Conservation (phyloP, 768 basidiomycete genomes). For the Kondoa malvinella region DNA sequence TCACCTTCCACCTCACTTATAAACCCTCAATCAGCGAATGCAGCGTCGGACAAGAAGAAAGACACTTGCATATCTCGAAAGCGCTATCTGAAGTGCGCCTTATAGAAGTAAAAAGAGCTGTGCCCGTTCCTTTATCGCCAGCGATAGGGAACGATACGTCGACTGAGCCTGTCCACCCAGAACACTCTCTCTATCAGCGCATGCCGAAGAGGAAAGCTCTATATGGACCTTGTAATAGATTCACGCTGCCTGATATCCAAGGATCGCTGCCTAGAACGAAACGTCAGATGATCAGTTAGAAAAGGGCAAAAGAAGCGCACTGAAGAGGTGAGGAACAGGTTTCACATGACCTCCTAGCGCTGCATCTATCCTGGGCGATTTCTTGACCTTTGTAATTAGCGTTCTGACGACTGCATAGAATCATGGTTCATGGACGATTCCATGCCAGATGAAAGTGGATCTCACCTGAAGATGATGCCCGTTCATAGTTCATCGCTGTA, state of each 20-base stretch:
- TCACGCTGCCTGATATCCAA: background rate
- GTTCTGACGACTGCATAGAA: conserved; percentile 3
- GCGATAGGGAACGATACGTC: conserved; percentile 6
- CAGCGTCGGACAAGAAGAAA: no score
- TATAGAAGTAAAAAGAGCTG: conserved; percentile 4
- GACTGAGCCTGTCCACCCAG: background rate
- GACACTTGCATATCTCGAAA: background rate
- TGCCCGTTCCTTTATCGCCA: background rate
- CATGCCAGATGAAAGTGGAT: background rate
- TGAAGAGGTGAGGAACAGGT: background rate
- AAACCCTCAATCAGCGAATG: background rate
- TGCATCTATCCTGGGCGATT: background rate
- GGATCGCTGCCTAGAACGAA: background rate
- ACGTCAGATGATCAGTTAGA: background rate
- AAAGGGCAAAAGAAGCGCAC: conserved; percentile 1
- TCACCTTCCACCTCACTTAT: background rate
- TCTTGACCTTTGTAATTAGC: conserved; percentile 1
- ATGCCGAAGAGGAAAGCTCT: background rate
- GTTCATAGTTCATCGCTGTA: conserved; percentile 2
- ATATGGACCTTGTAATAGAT: background rate
- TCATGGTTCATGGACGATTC: background rate
- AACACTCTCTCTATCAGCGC: background rate
- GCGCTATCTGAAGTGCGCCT: background rate
- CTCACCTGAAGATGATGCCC: conserved; percentile 8
- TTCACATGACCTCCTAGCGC: background rate